Evolutionary conservation across 768 basidiomycete species (phyloP), one percentile per base, ranked within the genome.

Genomic region (Leucosporidium yakuticum): DNA sequence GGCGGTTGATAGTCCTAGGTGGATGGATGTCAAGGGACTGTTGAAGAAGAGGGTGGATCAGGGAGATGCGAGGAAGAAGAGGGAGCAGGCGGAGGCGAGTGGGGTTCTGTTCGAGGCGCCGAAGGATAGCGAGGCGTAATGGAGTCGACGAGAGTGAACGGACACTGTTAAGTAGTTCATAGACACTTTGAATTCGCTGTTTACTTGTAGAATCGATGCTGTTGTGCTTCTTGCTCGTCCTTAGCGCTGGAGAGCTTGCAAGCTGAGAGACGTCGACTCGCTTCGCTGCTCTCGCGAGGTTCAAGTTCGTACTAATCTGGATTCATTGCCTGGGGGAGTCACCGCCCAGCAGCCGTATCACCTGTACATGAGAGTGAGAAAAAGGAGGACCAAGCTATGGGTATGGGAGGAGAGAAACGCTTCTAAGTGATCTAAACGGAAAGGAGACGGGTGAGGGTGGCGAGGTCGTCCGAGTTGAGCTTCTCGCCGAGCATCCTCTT

Each of bases 401-500:
- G 31, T 31, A 31, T 29, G 55, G 32, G 55, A 31, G 55, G 55
- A n/a, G 32, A n/a, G 20, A 32, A 20, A 20, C 23, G 55, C 20
- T 56, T 56, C 23, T 56, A 29, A 29, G 20, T 2, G 7, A 20
- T 56, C n/a, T 63, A 55, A 17, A n/a, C 12, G 23, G 63, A 64
- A 56, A 65, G 50, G 56, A 65, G 14, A 4, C 21, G 20, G 17
- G 57, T 23, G 57, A 65, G 23, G 32, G 53, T 29, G 25, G 69
- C 65, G 19, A 70, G 32, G 19, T 70, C 62, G 19, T 66, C 67
- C 20, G 64, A 54, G 21, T 36, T 31, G 53, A 72, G 58, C 39
- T 51, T 50, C 25, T 66, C 62, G 44, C 71, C 68, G 50, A 64
- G 62, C 1, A 69, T 76, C 36, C 64, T 63, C 59, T 69, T 74